Conservation (phyloP, 2,329 filamentous ascomycete genomes). For the Zymoseptoria tritici region DNA sequence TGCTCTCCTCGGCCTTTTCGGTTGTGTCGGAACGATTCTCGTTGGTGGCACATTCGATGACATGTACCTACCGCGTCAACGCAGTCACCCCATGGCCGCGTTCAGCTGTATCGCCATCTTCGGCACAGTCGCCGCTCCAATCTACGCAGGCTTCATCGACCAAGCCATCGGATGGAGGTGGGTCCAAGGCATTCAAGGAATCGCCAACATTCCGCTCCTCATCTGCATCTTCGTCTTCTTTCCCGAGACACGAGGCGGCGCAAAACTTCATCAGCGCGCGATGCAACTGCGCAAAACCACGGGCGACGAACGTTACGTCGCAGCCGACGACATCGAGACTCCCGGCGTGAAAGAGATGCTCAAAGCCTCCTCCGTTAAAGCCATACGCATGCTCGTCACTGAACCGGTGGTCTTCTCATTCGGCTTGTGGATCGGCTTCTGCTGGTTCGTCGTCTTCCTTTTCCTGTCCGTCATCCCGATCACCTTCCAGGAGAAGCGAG, state of each 20-base stretch:
- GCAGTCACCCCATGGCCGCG: slow-evolving; percentile 42
- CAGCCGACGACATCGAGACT: slow-evolving; percentile 45
- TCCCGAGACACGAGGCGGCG: slow-evolving; percentile 42
- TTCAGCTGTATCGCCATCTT: slow-evolving; percentile 46
- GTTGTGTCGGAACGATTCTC: slow-evolving; percentile 44
- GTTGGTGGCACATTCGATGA: slow-evolving; percentile 46
- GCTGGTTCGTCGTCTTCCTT: slow-evolving; percentile 48
- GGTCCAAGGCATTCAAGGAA: slow-evolving; percentile 48
- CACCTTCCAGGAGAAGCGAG: slow-evolving; percentile 46
- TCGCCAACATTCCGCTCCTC: slow-evolving; percentile 44
- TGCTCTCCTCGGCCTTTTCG: slow-evolving; percentile 43
- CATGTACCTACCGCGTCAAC: slow-evolving; percentile 42
- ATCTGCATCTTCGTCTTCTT: slow-evolving; percentile 40
- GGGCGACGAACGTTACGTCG: slow-evolving; percentile 44
- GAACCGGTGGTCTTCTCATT: slow-evolving; percentile 46
- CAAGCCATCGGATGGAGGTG: slow-evolving; percentile 47
- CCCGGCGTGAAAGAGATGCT: slow-evolving; percentile 41
- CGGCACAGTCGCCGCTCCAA: slow-evolving; percentile 47
- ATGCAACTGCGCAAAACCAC: slow-evolving; percentile 41
- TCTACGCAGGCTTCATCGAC: slow-evolving; percentile 50
- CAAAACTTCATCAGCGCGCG: slow-evolving; percentile 44
- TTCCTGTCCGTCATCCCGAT: slow-evolving; percentile 47
- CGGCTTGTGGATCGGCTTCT: slow-evolving; percentile 47
- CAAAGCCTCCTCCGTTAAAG: slow-evolving; percentile 46
- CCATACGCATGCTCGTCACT: slow-evolving; percentile 42